Conservation (phyloP, 148 eudicot genomes). For the Bassia scoparia region DNA sequence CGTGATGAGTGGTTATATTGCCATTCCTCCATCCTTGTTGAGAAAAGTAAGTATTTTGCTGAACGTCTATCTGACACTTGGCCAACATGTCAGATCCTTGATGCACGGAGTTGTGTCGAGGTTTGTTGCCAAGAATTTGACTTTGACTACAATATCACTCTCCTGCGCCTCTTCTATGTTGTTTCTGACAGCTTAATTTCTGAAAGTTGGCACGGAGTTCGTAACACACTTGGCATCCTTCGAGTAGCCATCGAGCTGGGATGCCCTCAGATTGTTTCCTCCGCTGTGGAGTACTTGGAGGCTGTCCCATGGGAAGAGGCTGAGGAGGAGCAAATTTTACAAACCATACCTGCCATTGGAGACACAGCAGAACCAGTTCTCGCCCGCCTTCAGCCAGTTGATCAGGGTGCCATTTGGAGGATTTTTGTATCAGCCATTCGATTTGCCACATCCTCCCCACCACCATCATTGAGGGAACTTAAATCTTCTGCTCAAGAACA, state of each 20-base stretch:
- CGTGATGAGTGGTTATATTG: conserved; percentile 88
- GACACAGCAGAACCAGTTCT: conserved; percentile 50
- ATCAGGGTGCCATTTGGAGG: conserved; percentile 37
- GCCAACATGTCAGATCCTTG: conserved; percentile 94
- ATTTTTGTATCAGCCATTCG: conserved; percentile 59
- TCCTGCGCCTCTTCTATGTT: conserved; percentile 65
- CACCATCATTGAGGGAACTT: conserved; percentile 45
- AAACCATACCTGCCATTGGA: conserved; percentile 62
- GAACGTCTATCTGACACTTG: conserved; percentile 89
- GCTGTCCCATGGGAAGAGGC: conserved; percentile 92
- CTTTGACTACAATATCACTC: conserved; percentile 59
- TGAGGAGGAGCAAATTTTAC: conserved; percentile 82
- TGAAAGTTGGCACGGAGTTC: conserved; percentile 60
- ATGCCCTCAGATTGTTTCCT: conserved; percentile 58
- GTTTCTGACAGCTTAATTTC: conserved; percentile 30
- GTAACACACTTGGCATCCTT: conserved; percentile 70
- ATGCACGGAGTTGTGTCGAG: conserved; percentile 89
- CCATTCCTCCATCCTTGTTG: conserved; percentile 64
- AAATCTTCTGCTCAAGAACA: conserved; percentile 81
- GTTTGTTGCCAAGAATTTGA: conserved; percentile 70
- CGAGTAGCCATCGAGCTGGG: conserved; percentile 64
- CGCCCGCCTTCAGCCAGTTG: conserved; percentile 80
- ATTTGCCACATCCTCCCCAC: conserved; percentile 74
- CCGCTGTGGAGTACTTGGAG: conserved; percentile 75
- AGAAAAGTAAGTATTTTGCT: conserved; percentile 79